Percentiles rank a stretch among this genome's conserved stretches.
Evolutionary conservation across 768 basidiomycete genomes (phyloP).

Genomic region (Asterophora lycoperdoides): DNA sequence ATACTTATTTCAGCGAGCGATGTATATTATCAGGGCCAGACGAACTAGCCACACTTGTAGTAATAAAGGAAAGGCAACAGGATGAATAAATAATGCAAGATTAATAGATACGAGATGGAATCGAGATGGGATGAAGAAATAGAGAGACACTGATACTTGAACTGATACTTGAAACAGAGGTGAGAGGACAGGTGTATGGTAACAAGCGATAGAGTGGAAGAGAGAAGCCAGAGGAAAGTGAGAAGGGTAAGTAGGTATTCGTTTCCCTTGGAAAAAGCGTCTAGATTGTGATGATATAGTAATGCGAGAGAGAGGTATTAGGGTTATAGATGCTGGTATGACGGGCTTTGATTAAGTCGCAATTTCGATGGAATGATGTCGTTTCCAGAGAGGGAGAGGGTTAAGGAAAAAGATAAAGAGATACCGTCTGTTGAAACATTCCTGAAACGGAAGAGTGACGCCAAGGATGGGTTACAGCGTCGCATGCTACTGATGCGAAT

Average conservation of each 20-base stretch:
- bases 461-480: constrained; percentile 8
- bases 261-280: background rate
- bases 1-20: background rate
- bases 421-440: background rate
- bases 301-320: background rate
- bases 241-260: no score
- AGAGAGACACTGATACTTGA: no score
- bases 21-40: background rate
- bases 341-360: background rate
- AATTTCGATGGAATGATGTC: background rate
- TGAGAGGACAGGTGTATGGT: background rate
- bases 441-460: background rate
- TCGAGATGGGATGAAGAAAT: background rate
- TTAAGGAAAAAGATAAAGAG: background rate
- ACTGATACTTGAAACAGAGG: no score
- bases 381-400: no score
- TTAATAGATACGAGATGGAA: constrained; percentile 7
- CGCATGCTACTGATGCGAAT: constrained; percentile 13
- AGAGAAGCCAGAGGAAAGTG: background rate
- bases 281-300: background rate
- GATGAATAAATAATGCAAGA: constrained; percentile 2
- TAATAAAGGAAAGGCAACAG: background rate
- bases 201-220: background rate
- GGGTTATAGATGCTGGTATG: background rate
- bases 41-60: background rate